Evolutionary conservation across 805 yeast species (phyloP).

Genomic region (Starmerella bombicola): DNA sequence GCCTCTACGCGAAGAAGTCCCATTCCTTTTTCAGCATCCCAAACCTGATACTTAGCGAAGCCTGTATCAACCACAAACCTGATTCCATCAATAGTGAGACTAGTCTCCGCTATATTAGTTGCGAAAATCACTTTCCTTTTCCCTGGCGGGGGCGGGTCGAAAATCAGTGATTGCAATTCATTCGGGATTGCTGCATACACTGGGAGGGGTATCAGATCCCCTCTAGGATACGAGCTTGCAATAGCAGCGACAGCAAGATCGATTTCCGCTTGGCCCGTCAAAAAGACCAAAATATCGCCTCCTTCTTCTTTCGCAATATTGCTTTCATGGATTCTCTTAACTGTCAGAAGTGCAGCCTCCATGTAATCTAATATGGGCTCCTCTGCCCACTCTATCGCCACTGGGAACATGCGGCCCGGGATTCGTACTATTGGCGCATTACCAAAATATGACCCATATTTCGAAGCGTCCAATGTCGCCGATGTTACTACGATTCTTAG

Average conservation of each 20-base stretch:
- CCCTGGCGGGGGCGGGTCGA: constrained; percentile 72
- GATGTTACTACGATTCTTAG: constrained; percentile 72
- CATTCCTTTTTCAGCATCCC: constrained; percentile 78
- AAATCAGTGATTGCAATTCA: constrained; percentile 67
- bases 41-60: constrained; percentile 81
- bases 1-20: constrained; percentile 76
- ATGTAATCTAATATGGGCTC: constrained; percentile 86
- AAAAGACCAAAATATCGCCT: constrained; percentile 80
- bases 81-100: constrained; percentile 92
- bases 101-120: constrained; percentile 94
- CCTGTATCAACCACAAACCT: constrained; percentile 92
- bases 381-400: constrained; percentile 66
- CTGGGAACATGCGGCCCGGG: constrained; percentile 92
- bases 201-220: constrained; percentile 56
- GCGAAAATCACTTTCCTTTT: constrained; percentile 82
- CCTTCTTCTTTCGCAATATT: constrained; percentile 33
- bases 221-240: constrained; percentile 50
- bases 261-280: constrained; percentile 95
- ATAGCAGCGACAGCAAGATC: constrained; percentile 61
- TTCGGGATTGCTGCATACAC: constrained; percentile 85
- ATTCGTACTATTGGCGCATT: constrained; percentile 77
- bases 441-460: constrained; percentile 69
- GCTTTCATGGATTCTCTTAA: constrained; percentile 70
- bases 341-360: constrained; percentile 78
- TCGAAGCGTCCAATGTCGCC: constrained; percentile 86